These are phyloP conservation scores for Nakataea oryzae DNA, from an alignment of 2,329 filamentous ascomycete species.

Conservation along the genomic window DNA sequence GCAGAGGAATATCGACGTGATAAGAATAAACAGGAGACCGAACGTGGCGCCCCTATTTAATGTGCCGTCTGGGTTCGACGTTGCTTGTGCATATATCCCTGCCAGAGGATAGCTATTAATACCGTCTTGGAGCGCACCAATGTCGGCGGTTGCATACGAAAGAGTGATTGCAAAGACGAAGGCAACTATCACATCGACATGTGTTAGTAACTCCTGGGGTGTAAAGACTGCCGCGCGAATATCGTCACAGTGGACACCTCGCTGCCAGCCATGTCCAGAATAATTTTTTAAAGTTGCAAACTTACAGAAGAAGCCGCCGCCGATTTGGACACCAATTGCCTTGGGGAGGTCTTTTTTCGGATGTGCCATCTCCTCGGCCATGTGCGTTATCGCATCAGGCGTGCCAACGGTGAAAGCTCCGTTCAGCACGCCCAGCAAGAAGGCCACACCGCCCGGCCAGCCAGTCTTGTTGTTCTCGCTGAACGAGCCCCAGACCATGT, in stretches of 20 bases:
- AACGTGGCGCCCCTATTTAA: conserved; percentile 42
- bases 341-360: conserved; percentile 37
- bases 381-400: conserved; percentile 51
- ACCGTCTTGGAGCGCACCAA: conserved; percentile 37
- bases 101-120: conserved; percentile 50
- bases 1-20: conserved; percentile 38
- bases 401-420: conserved; percentile 58
- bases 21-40: conserved; percentile 46
- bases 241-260: too few relatives aligned
- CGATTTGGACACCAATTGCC: conserved; percentile 37
- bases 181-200: conserved; percentile 31
- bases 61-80: conserved; percentile 28
- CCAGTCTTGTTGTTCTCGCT: conserved; percentile 37
- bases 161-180: conserved; percentile 39
- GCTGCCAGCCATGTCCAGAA: too few relatives aligned
- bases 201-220: background rate
- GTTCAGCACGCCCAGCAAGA: conserved; percentile 55
- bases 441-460: conserved; percentile 49
- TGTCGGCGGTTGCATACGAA: conserved; percentile 45
- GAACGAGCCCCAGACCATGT: conserved; percentile 43
- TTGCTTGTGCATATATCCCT: conserved; percentile 50
- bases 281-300: too few relatives aligned
- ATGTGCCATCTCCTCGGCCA: conserved; percentile 48
- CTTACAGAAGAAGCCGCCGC: conserved; percentile 28
- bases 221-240: conserved; percentile 33